Conservation (phyloP, 441 rosid species). For the Corymbia calophylla region DNA sequence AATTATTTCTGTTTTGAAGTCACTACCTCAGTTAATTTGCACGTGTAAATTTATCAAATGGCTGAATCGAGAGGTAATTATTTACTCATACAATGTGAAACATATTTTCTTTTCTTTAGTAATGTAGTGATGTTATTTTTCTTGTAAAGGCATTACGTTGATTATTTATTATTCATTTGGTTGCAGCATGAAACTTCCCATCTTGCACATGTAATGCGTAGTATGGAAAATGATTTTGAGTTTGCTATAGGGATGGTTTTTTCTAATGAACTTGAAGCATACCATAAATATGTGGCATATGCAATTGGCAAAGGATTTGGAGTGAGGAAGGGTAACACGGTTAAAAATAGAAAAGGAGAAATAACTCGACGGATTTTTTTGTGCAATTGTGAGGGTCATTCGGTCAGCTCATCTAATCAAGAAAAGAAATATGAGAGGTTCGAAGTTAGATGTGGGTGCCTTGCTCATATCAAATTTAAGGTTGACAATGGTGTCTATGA, state of each 20-base stretch:
- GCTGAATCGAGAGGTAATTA: too few species aligned
- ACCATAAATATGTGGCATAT: neutral
- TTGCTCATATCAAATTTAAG: neutral
- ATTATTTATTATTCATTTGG: neutral
- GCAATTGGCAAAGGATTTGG: neutral
- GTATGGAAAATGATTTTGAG: neutral
- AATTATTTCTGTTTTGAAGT: too few species aligned
- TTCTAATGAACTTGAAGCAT: neutral
- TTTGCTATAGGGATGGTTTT: neutral
- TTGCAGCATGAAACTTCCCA: neutral
- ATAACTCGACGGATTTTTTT: neutral
- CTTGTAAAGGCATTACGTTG: neutral
- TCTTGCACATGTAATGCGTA: neutral
- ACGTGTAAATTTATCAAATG: too few species aligned
- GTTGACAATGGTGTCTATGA: neutral
- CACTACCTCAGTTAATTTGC: too few species aligned
- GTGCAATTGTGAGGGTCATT: neutral
- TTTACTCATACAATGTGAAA: too few species aligned
- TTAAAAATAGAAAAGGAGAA: neutral
- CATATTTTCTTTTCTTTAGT: too few species aligned
- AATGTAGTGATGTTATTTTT: neutral
- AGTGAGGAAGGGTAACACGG: neutral
- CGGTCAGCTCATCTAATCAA: neutral
- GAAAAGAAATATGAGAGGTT: neutral
- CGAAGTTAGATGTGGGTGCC: neutral